Conservation (phyloP, 495 filamentous ascomycete species). For the Chaetomidium leptoderma region DNA sequence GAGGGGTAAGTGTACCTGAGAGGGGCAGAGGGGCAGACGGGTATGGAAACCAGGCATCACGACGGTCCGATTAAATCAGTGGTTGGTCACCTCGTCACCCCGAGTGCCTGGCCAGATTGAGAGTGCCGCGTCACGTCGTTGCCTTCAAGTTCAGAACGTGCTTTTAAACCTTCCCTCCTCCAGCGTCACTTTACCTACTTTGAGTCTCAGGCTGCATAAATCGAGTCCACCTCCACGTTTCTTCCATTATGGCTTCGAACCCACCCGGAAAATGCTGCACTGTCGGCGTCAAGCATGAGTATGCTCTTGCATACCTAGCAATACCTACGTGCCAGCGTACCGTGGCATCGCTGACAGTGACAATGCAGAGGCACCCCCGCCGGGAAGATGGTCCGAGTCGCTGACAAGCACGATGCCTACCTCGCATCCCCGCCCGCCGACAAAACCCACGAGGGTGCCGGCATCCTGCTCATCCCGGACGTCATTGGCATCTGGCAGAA, state of each 20-base stretch:
- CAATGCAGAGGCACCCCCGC: conserved; percentile 33
- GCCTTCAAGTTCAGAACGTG: no score
- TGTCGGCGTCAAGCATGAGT: conserved; percentile 35
- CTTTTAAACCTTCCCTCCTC: no score
- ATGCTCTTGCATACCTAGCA: conserved; percentile 3
- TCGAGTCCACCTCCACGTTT: background rate
- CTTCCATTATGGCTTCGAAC: conserved; percentile 33
- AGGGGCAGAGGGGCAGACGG: background rate
- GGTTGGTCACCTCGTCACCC: no score
- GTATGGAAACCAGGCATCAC: no score
- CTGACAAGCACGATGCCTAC: conserved; percentile 45
- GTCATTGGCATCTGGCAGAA: conserved; percentile 73
- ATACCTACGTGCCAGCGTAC: no score
- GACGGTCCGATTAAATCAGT: no score
- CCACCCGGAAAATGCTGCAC: conserved; percentile 35
- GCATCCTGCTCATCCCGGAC: conserved; percentile 58
- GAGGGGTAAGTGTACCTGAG: conserved; percentile 1
- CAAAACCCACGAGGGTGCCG: conserved; percentile 45
- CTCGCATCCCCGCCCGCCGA: conserved; percentile 44
- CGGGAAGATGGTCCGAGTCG: conserved; percentile 41
- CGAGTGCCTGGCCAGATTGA: no score
- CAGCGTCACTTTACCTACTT: no score
- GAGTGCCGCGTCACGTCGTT: no score
- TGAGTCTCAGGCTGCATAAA: no score
- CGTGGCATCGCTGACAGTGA: conserved; percentile 6